Conservation (phyloP, 352 stramenopile genomes). For the Phytophthora agathidicida region DNA sequence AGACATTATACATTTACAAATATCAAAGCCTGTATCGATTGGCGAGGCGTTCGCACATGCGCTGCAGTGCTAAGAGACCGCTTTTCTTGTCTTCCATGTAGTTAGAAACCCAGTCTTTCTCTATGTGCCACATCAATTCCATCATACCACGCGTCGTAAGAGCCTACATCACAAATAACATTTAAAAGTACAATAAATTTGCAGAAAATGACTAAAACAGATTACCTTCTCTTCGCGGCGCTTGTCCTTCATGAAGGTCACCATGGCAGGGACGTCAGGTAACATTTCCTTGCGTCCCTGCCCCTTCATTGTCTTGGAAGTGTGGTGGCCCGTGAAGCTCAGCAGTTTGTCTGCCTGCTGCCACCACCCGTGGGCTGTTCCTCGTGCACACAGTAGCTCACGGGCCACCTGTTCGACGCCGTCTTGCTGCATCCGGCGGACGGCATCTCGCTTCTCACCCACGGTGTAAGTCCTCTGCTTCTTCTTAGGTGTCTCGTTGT, state of each 20-base stretch:
- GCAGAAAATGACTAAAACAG: background rate
- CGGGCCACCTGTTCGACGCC: background rate
- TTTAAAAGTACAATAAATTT: background rate
- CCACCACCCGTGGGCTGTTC: background rate
- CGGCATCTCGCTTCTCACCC: background rate
- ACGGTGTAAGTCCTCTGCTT: background rate
- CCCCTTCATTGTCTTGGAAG: background rate
- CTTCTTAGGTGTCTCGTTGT: too few species aligned
- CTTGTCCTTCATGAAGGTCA: slow-evolving; percentile 1
- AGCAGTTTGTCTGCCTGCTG: background rate
- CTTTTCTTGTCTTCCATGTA: too few species aligned
- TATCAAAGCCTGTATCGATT: background rate
- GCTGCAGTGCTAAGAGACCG: background rate
- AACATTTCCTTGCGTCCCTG: background rate
- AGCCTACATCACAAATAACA: background rate
- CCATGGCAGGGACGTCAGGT: background rate
- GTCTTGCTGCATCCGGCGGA: background rate
- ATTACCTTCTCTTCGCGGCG: background rate
- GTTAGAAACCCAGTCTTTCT: background rate
- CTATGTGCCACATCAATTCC: background rate
- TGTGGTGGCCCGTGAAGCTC: background rate
- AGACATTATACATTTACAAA: too few species aligned
- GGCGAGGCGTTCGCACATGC: background rate
- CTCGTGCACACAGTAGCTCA: background rate
- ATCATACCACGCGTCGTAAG: background rate